A percentile compares a stretch with the other conserved stretches of the same genome.
phyloP scores from a whole-genome alignment of 176 grass and related monocot genomes.

The Bonia amplexicaulis region DNA sequence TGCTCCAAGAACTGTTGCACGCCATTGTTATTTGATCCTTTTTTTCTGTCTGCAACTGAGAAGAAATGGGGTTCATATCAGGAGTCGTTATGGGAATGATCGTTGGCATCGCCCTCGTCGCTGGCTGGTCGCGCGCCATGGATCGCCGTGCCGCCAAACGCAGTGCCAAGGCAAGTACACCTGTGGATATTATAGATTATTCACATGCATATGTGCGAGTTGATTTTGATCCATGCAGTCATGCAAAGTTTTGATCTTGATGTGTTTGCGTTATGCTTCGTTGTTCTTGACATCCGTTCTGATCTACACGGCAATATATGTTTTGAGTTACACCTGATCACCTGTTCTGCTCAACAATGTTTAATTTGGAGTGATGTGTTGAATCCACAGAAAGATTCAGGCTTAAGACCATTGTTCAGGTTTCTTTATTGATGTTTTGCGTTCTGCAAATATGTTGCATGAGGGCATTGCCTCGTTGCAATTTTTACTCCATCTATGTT shows the following conservation, averaged over 20 bases:
- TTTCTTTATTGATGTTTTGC: background rate
- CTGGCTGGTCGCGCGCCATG: slow-evolving; percentile 69
- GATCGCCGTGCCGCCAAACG: slow-evolving; percentile 59
- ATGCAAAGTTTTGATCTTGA: background rate
- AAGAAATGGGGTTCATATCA: slow-evolving; percentile 75
- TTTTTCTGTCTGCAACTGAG: background rate
- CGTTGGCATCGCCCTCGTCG: slow-evolving; percentile 69
- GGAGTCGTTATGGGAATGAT: slow-evolving; percentile 75
- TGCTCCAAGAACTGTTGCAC: background rate
- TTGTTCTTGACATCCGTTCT: background rate
- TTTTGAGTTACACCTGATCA: no score
- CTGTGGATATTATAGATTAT: background rate
- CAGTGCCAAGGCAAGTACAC: slow-evolving; percentile 41
- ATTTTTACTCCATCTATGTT: background rate
- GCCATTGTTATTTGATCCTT: background rate
- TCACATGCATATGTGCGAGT: background rate
- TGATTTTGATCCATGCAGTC: slow-evolving; percentile 6
- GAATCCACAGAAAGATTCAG: slow-evolving; percentile 9
- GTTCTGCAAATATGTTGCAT: background rate
- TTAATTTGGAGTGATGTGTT: background rate
- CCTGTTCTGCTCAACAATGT: background rate
- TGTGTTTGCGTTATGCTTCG: background rate
- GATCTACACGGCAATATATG: background rate
- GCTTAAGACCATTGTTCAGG: background rate
- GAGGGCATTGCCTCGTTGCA: background rate